Evolutionary conservation across 2,329 filamentous ascomycete species (phyloP).

Genomic region (Thermoascus crustaceus): DNA sequence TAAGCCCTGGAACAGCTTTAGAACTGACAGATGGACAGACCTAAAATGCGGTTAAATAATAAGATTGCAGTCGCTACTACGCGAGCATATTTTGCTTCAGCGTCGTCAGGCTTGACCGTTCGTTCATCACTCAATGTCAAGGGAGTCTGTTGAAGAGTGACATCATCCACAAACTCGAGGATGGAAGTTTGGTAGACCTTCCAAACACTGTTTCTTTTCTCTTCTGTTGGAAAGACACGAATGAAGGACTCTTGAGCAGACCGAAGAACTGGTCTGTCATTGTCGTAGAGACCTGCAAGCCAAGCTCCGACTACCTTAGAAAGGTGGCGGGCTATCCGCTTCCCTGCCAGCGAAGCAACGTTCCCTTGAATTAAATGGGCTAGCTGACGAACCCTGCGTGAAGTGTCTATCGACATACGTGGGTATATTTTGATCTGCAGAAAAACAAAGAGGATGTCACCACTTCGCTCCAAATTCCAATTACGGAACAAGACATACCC

Average conservation of each 20-base stretch:
- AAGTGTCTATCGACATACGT: constrained; percentile 80
- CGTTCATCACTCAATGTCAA: constrained; percentile 83
- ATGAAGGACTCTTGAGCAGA: constrained; percentile 71
- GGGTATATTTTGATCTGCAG: constrained; percentile 74
- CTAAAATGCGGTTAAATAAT: constrained; percentile 48
- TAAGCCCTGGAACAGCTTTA: constrained; percentile 8
- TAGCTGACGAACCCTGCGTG: constrained; percentile 77
- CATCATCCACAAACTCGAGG: constrained; percentile 71
- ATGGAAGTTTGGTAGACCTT: constrained; percentile 73
- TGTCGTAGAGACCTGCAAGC: constrained; percentile 83
- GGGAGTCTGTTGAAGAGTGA: constrained; percentile 66
- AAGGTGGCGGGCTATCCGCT: constrained; percentile 74
- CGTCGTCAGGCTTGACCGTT: constrained; percentile 74
- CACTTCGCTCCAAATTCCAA: constrained; percentile 23
- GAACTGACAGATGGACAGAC: constrained; percentile 17
- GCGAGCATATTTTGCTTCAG: constrained; percentile 74
- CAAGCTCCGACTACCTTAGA: constrained; percentile 76
- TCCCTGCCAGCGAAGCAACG: constrained; percentile 54
- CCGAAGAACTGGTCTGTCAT: constrained; percentile 65
- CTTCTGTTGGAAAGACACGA: constrained; percentile 66
- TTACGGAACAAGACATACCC: constrained; percentile 52
- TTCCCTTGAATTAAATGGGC: constrained; percentile 67
- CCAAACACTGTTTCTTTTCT: constrained; percentile 71
- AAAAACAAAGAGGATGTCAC: constrained; percentile 30
- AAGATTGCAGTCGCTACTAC: constrained; percentile 57